Evolutionary conservation across 495 filamentous ascomycete species (phyloP).

Genomic region (Aspergillus olivimuriae): DNA sequence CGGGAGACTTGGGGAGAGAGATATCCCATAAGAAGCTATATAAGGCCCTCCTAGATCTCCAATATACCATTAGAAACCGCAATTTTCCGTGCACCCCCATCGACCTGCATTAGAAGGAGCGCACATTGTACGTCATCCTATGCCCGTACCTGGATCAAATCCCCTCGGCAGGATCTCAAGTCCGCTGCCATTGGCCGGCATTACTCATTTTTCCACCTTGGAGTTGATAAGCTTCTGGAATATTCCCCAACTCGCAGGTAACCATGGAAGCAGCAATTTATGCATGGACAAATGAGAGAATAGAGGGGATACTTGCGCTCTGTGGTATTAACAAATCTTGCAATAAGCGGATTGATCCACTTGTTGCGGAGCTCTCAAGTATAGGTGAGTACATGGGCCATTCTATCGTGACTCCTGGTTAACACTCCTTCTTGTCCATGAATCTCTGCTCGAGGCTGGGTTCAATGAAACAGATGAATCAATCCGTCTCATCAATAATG

Average conservation of each 20-base stretch:
- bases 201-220: neutral
- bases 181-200: neutral
- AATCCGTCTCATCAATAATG: neutral
- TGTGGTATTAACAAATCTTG: neutral
- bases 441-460: neutral
- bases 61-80: neutral
- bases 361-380: neutral
- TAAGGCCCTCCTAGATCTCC: neutral
- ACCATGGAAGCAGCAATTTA: conserved; percentile 1
- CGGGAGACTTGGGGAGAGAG: neutral
- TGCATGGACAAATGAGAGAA: neutral
- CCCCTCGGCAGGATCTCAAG: neutral
- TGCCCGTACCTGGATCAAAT: neutral
- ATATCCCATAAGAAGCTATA: neutral
- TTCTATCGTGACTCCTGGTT: neutral
- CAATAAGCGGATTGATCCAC: neutral
- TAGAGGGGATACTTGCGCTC: neutral
- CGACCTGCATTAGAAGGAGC: neutral
- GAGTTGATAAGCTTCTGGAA: neutral
- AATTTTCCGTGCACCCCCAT: neutral
- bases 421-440: neutral
- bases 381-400: neutral
- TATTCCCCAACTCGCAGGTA: neutral
- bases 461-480: neutral
- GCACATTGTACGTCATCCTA: neutral